Evolutionary conservation across 371 early-diverging fungal genomes (phyloP).

Genomic region (Mortierella sp.): DNA sequence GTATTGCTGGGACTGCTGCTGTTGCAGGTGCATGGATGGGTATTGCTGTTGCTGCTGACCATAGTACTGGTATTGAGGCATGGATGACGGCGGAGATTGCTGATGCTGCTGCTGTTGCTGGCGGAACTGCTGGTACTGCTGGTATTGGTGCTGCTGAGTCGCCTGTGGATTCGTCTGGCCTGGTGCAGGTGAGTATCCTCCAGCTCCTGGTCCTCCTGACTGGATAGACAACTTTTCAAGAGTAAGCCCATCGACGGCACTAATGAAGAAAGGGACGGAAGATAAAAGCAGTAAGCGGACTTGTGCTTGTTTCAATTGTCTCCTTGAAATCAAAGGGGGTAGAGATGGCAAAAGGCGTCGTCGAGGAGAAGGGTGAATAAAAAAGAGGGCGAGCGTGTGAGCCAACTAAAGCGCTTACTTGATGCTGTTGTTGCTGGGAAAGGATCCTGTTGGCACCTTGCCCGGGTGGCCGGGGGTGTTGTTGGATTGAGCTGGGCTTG

Average conservation of each 20-base stretch:
- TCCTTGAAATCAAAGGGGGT: not conserved
- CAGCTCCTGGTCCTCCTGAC: not conserved
- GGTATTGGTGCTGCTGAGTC: constrained; percentile 5
- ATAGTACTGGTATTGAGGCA: not conserved
- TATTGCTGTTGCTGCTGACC: constrained; percentile 7
- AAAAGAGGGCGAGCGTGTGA: not conserved
- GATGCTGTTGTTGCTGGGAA: not conserved
- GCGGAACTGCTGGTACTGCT: not conserved
- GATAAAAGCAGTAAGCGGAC: not conserved
- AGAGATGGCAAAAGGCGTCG: not conserved
- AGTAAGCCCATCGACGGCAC: constrained; percentile 18
- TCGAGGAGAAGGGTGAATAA: not conserved
- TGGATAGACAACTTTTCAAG: constrained; percentile 21
- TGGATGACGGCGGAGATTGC: not conserved
- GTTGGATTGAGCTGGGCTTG: not conserved
- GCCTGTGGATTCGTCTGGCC: constrained; percentile 5
- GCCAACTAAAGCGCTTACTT: not conserved
- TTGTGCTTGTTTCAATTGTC: not conserved
- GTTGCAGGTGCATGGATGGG: not conserved
- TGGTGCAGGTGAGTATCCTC: constrained; percentile 15
- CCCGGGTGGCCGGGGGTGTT: not conserved
- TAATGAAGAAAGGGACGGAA: too few relatives aligned
- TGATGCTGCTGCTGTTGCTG: not conserved
- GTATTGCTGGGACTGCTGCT: not conserved
- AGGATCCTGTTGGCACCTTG: not conserved